phyloP scores from a whole-genome alignment of 306 rosid species.

The Sechiopsis laciniata region DNA sequence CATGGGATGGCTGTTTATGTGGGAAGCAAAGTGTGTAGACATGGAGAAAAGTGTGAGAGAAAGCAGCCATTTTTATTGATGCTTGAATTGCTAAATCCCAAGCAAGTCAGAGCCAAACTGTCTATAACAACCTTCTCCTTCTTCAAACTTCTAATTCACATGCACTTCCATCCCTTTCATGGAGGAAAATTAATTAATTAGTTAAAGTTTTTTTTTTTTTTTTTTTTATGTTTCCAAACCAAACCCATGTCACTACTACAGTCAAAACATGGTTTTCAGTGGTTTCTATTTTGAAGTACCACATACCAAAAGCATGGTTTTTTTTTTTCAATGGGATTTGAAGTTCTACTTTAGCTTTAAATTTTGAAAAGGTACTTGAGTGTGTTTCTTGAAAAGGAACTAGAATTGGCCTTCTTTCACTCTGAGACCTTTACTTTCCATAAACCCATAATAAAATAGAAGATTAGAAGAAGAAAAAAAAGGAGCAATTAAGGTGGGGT shows the following conservation, averaged over 20 bases:
- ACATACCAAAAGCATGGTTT: background rate
- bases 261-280: too few species aligned
- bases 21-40: background rate
- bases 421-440: background rate
- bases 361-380: background rate
- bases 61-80: constrained; percentile 17
- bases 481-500: background rate
- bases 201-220: too few species aligned
- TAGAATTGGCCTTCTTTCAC: background rate
- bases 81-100: constrained; percentile 14
- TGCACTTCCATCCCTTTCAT: constrained; percentile 19
- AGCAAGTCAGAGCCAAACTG: background rate
- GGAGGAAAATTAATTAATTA: background rate
- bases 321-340: background rate
- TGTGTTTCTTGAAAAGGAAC: background rate
- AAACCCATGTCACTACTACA: background rate
- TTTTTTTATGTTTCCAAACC: background rate
- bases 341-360: background rate
- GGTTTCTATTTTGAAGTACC: too few species aligned
- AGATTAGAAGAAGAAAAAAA: background rate
- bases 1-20: constrained; percentile 32
- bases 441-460: background rate
- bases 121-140: constrained; percentile 7
- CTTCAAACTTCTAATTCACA: background rate
- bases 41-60: constrained; percentile 11